Base-by-base conservation (phyloP, 225 moss, liverwort and hornwort species). In the Pseudisothecium myosuroides region DNA sequence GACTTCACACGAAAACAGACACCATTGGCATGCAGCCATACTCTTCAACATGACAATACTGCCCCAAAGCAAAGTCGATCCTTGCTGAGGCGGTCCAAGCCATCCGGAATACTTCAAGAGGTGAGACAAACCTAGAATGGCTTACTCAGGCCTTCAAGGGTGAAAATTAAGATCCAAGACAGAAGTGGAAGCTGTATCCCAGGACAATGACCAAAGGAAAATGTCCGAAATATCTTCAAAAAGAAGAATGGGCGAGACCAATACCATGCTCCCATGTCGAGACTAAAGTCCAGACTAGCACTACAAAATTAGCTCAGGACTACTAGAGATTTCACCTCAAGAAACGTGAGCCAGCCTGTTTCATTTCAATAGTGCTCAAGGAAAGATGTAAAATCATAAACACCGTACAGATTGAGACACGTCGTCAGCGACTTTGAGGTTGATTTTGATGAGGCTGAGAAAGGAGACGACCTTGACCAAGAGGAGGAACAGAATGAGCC, bases 381-480 rank as follows among this genome's bases (percentile, higher is more conserved):
- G 17, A 28, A 50, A 75, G 50, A 24, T 34, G 45, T 56, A 31
- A n/a, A 65, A 90, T 29, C 17, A 20, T 58, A 9, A 36, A 82
- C 37, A 39, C 50, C 84, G 18, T 5, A 36, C 37, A 62, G n/a
- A 85, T 59, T 58, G 28, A 39, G 54, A 54, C 18, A 26, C 39
- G 59, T 32, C 73, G 60, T 92, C 96, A 93, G 85, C 95, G 95
- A 92, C 92, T 97, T 92, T 94, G 96, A 82, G 96, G 94, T 87
- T 94, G 96, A 83, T 91, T 87, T 87, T 95, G 97, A 89, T 95
- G 98, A 87, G 95, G 92, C 94, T 95, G 95, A 50, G 93, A 87
- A 85, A 92, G 93, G 26, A 93, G 91, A 58, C 90, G 97, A 84
- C 96, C 95, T 95, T 95, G 96, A 80, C 93, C 93, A 85, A 91